Conservation (phyloP, 1,284 basidiomycete genomes). For the Sanghuangporus weigelae region DNA sequence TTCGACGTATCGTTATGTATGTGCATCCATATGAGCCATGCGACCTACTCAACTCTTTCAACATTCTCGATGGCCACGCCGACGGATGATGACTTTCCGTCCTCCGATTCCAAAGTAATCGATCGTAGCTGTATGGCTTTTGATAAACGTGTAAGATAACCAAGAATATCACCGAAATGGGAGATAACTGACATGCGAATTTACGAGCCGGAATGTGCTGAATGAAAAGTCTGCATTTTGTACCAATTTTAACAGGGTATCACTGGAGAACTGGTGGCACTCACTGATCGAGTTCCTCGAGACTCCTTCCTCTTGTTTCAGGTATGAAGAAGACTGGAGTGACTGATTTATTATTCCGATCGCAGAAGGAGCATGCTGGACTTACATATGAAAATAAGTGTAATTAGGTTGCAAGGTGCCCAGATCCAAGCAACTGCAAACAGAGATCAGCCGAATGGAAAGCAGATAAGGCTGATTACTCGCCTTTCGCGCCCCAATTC, state of each 20-base stretch:
- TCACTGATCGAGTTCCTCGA: slow-evolving; percentile 24
- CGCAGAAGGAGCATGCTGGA: background rate
- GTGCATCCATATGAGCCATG: background rate
- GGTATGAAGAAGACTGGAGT: slow-evolving; percentile 18
- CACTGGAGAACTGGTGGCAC: background rate
- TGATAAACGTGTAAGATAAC: background rate
- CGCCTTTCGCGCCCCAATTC: slow-evolving; percentile 18
- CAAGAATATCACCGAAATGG: background rate
- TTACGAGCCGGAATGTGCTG: slow-evolving; percentile 1
- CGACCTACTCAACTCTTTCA: background rate
- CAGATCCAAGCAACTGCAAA: slow-evolving; percentile 18
- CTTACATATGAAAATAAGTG: slow-evolving; percentile 20
- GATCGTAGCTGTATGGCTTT: background rate
- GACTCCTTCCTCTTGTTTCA: slow-evolving; percentile 24
- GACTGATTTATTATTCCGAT: background rate
- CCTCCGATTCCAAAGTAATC: background rate
- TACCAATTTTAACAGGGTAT: background rate
- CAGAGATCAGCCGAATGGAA: background rate
- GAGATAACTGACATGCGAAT: background rate
- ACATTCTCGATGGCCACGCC: background rate
- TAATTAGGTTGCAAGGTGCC: slow-evolving; percentile 18
- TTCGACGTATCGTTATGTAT: no score
- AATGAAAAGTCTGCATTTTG: background rate
- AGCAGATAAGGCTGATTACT: background rate
- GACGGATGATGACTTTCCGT: background rate